Evolutionary conservation across 106 monocot species (phyloP), one percentile per base, ranked within the genome.

Genomic region (Dioscorea alata): DNA sequence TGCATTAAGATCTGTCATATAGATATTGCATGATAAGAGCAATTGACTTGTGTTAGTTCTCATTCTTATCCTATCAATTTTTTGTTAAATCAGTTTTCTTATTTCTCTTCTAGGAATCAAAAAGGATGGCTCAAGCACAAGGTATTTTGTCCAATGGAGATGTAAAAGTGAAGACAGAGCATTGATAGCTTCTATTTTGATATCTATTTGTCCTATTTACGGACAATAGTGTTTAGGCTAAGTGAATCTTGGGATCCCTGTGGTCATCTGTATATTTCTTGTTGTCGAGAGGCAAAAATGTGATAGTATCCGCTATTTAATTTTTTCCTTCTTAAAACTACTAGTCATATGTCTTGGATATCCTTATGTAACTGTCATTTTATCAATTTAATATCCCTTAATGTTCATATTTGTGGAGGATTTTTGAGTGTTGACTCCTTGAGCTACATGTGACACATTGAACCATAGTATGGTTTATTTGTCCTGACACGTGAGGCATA

Each of bases 61-160:
- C 9, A 28, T 28, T 42, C 42, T 42, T 42, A 10, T 42, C 42
- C 10, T 6, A 10, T 42, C 42, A 42, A 3, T 42, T 42, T 54
- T 42, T 54, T 54, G 54, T 14, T 23, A 12, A 59, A 22, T 0
- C 59, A 21, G 17, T 33, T 49, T 54, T 33, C n/a, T 19, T 6
- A 8, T 57, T 66, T 56, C 23, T 35, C 59, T 8, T 87, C 32
- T 72, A 92, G 88, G 92, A 92, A 54, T 53, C 75, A 33, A 92
- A 85, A 57, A 79, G 78, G 60, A 49, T 87, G 64, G 80, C 85
- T 63, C 92, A 88, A 63, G 73, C 64, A n/a, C 92, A 88, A 42
- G 81, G 49, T 74, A 59, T 31, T 72, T 69, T 92, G 70, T 77
- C 88, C 5, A 92, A 92, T 71, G 92, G 92, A 35, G 92, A 92